phyloP scores from a whole-genome alignment of 1,284 basidiomycete genomes.

The Ganoderma boninense region DNA sequence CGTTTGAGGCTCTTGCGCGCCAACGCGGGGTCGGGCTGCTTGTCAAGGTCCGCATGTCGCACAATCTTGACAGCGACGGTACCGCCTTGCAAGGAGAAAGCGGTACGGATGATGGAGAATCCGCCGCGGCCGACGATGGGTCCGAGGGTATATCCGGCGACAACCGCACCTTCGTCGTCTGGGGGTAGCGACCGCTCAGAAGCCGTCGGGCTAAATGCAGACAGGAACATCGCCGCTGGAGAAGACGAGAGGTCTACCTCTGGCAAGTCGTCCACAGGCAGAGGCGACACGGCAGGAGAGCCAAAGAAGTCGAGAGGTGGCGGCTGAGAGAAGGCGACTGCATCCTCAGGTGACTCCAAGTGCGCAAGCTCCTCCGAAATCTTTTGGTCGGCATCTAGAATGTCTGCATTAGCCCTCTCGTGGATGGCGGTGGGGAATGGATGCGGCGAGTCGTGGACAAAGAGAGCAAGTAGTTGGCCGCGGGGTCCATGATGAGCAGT shows the following conservation, averaged over 20 bases:
- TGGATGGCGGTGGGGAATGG: conserved; percentile 9
- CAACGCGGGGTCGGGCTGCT: conserved; percentile 54
- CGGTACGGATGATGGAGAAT: conserved; percentile 87
- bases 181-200: conserved; percentile 37
- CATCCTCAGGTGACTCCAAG: conserved; percentile 12
- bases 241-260: conserved; percentile 51
- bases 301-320: conserved; percentile 11
- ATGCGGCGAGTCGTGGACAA: conserved; percentile 1
- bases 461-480: background rate
- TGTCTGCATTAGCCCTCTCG: background rate
- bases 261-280: conserved; percentile 30
- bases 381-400: conserved; percentile 24
- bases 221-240: conserved; percentile 83
- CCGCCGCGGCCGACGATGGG: conserved; percentile 84
- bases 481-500: background rate
- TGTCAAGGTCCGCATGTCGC: conserved; percentile 59
- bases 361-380: conserved; percentile 19
- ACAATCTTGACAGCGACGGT: conserved; percentile 88
- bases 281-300: conserved; percentile 21
- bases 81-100: conserved; percentile 71
- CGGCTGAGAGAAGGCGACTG: conserved; percentile 24
- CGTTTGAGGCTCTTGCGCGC: conserved; percentile 71
- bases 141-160: conserved; percentile 83
- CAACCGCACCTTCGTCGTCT: conserved; percentile 66
- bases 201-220: conserved; percentile 63